Evolutionary conservation across 1,284 basidiomycete species (phyloP), one percentile per base, ranked within the genome.

Genomic region (Rhodofomes roseus): DNA sequence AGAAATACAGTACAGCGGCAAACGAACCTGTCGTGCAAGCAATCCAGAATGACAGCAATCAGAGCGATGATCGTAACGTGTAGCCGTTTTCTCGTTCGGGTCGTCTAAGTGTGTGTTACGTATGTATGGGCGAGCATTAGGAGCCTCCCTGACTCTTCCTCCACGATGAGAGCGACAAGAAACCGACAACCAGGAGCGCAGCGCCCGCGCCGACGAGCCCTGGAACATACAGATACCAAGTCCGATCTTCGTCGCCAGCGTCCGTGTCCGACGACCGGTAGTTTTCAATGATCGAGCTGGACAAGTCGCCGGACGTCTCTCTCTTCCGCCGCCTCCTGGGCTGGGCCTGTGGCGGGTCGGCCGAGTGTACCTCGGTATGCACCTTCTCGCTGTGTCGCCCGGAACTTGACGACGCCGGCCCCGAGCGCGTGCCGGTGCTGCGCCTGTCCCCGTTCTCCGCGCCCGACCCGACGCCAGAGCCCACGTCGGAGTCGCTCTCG

Each of bases 141-240:
- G 50, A 61, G 43, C 53, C 62, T 7, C 65, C 65, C 66, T 76
- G 74, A 36, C 69, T 72, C 65, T 87, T 83, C 71, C 89, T 81
- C 74, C 89, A 91, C 71, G 86, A 87, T 36, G 89, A 88, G 66
- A 92, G 82, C 61, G 88, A 88, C 64, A 92, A 71, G 54, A 92
- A 84, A 0, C 89, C 90, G 16, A 92, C 87, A 16, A 90, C 86
- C 44, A 92, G 77, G 62, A 92, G 68, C 48, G 90, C 89, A 20
- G 89, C 90, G 12, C 90, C 90, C 34, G 89, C 90, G 23, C 89
- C 90, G 2, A 92, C 83, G 61, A 92, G 71, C 23, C 87, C 83
- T 3, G 90, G 90, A 43, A 92, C 74, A 63, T 89, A 89, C 57
- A 90, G 66, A 66, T 90, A 91, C 89, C 89, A 92, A 29, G 87